Conservation (phyloP, 371 early-diverging fungal genomes). For the Apophysomyces sp. region DNA sequence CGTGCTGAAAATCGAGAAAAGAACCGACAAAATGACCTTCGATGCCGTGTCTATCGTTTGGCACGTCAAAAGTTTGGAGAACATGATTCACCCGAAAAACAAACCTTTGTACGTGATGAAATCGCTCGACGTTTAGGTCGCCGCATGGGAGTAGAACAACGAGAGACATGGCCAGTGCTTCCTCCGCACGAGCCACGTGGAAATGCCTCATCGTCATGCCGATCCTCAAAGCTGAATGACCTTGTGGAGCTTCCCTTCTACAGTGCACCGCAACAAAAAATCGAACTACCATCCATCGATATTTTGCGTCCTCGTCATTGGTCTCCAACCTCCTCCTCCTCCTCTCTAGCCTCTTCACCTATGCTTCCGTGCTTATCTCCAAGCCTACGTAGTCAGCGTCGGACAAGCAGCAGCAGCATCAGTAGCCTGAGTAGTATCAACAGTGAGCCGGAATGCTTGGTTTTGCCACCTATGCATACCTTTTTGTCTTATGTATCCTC, state of each 20-base stretch:
- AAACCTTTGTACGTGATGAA: constrained; percentile 64
- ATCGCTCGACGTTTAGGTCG: constrained; percentile 47
- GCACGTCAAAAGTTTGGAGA: constrained; percentile 66
- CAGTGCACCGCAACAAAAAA: constrained; percentile 44
- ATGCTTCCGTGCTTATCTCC: constrained; percentile 38
- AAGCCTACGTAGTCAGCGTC: constrained; percentile 26
- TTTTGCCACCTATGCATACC: constrained; percentile 17
- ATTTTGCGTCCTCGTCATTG: constrained; percentile 4
- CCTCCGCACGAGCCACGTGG: constrained; percentile 2
- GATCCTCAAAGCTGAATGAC: constrained; percentile 11
- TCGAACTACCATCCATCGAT: constrained; percentile 40
- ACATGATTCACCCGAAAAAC: constrained; percentile 54
- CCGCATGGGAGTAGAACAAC: constrained; percentile 15
- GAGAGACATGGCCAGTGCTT: constrained; percentile 2
- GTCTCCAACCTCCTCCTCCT: constrained; percentile 5
- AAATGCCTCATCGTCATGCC: constrained; percentile 4
- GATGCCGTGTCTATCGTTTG: constrained; percentile 70
- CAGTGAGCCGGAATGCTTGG: constrained; percentile 9
- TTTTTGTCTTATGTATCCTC: constrained; percentile 7
- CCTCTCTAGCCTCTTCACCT: constrained; percentile 22
- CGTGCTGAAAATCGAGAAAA: constrained; percentile 64
- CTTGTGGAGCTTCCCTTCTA: constrained; percentile 40
- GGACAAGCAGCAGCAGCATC: constrained; percentile 40
- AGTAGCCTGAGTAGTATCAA: constrained; percentile 27
- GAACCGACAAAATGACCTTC: constrained; percentile 65